These are phyloP conservation scores for Pyrenochaeta sp. DNA, from an alignment of 2,329 filamentous ascomycete species.

Conservation along the genomic window DNA sequence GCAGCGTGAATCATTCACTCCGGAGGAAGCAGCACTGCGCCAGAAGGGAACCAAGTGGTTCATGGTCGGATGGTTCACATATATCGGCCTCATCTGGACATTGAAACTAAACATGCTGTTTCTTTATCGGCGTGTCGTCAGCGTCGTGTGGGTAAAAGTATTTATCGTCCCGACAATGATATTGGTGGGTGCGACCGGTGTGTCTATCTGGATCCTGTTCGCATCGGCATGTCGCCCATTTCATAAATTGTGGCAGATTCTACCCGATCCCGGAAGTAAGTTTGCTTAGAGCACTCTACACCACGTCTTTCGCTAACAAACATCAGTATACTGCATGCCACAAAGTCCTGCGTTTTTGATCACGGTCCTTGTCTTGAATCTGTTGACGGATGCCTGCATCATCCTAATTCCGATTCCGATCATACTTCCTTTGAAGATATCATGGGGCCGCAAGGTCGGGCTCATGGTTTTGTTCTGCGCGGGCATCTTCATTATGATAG, in stretches of 20 bases:
- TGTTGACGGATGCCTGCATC: slow-evolving; percentile 48
- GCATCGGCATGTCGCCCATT: slow-evolving; percentile 46
- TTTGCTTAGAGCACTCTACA: background rate
- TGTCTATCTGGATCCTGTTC: slow-evolving; percentile 32
- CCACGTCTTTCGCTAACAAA: background rate
- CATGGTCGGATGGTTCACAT: slow-evolving; percentile 45
- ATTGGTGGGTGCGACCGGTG: slow-evolving; percentile 34
- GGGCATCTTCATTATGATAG: slow-evolving; percentile 48
- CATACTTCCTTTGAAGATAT: slow-evolving; percentile 38
- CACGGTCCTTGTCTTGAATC: slow-evolving; percentile 45
- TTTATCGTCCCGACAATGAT: slow-evolving; percentile 49
- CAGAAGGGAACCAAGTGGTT: slow-evolving; percentile 50
- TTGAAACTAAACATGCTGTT: slow-evolving; percentile 56
- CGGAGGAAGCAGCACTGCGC: slow-evolving; percentile 36
- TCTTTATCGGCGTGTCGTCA: slow-evolving; percentile 51
- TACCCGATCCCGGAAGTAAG: slow-evolving; percentile 51
- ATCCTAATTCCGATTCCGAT: slow-evolving; percentile 50
- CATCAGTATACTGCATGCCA: slow-evolving; percentile 38
- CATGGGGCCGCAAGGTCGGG: slow-evolving; percentile 38
- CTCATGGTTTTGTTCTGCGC: slow-evolving; percentile 45
- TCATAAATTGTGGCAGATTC: slow-evolving; percentile 47
- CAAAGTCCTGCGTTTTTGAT: slow-evolving; percentile 46
- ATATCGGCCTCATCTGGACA: slow-evolving; percentile 51
- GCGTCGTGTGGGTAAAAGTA: slow-evolving; percentile 47
- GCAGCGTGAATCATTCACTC: slow-evolving; percentile 41